These are phyloP conservation scores for Cercospora canescens DNA, from an alignment of 2,329 filamentous ascomycete species.

Conservation along the genomic window DNA sequence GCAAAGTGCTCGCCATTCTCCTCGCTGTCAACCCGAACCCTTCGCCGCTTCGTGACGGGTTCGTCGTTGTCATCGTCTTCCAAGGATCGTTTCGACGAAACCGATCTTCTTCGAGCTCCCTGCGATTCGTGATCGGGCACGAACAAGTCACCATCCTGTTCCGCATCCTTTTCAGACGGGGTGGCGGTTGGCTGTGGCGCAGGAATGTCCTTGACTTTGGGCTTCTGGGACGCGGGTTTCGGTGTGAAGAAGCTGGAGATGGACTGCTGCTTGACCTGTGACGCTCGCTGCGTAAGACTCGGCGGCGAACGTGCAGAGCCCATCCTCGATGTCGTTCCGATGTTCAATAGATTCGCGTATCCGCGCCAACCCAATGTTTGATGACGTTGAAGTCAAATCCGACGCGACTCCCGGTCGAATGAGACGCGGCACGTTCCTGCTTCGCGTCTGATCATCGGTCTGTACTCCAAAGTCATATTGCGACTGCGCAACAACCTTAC, in stretches of 20 bases:
- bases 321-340: background rate
- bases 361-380: background rate
- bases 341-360: background rate
- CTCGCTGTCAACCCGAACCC: constrained; percentile 24
- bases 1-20: constrained; percentile 1
- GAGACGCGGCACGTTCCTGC: constrained; percentile 2
- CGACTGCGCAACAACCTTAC: too few relatives aligned
- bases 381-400: constrained; percentile 3
- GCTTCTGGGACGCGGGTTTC: constrained; percentile 30
- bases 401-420: background rate
- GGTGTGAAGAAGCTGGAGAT: constrained; percentile 58
- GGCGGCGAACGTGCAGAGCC: constrained; percentile 8
- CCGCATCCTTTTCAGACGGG: background rate
- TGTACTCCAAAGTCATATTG: background rate
- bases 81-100: constrained; percentile 23
- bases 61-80: constrained; percentile 16
- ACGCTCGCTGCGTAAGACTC: constrained; percentile 23
- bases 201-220: constrained; percentile 19
- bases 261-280: constrained; percentile 71
- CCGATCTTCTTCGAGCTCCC: background rate
- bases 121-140: constrained; percentile 37
- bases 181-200: constrained; percentile 18
- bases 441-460: background rate
- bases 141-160: constrained; percentile 20
- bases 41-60: constrained; percentile 23